Base-by-base conservation (phyloP, 2,329 filamentous ascomycete species). In the Lasiodiplodia sp. region DNA sequence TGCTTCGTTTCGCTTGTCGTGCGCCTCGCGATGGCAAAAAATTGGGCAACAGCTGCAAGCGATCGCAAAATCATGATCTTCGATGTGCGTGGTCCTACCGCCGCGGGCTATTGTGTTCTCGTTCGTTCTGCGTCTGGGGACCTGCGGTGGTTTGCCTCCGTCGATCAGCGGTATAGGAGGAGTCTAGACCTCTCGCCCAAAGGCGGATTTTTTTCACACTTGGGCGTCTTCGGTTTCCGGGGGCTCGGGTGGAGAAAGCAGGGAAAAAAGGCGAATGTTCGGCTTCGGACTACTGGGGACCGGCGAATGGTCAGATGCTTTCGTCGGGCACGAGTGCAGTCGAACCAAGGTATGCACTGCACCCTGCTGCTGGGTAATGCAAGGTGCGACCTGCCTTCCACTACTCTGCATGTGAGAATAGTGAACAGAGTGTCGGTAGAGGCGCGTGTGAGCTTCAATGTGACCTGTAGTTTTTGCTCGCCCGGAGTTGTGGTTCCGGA, bases 271-370 rank as follows among this genome's bases (percentile, higher is more conserved):
- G 44, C 44, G 44, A 47, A 47, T 47, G 44, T 47, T 47, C 44
- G 44, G 44, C 44, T 47, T 47, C 44, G 44, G 44, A 47, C 44
- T 47, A 47, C 21, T 47, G 44, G 44, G n/a, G 44, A 47, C 14
- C 28, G 37, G 16, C 38, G 55, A 18, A 44, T 31, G 57, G 57
- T 47, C 38, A 60, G 25, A 38, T 51, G 37, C 11, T n/a, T 57
- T 64, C 47, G 31, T 64, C 60, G 60, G 60, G 60, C 60, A 52
- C 60, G 47, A 38, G 60, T 64, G 60, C 60, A 64, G 60, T 52
- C 8, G 58, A 62, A 47, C 44, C 44, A 47, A 47, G 44, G 44
- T 34, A 34, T 31, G 31, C 31, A 31, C 31, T 10, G 31, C 31
- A 28, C 28, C 28, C 8, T 8, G 31, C 8, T 10, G 8, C 31